Conservation (phyloP, 257 asterid genomes). For the Oldenlandia corymbosa region DNA sequence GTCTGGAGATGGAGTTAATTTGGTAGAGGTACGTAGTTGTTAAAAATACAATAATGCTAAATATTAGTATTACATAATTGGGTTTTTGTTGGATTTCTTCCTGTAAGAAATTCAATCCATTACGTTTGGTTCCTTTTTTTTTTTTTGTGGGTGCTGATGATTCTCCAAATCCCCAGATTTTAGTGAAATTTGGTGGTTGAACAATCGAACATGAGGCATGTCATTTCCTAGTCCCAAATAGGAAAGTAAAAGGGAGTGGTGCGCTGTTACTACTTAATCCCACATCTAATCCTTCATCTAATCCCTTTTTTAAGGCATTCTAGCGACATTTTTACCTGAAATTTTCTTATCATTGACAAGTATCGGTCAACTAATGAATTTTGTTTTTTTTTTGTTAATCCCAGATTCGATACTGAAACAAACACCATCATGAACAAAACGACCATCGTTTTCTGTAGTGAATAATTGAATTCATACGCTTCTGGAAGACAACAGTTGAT, state of each 20-base stretch:
- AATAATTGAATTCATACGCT: constrained; percentile 2
- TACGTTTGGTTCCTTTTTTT: background rate
- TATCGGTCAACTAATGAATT: constrained; percentile 34
- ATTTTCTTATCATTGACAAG: constrained; percentile 27
- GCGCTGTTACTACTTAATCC: constrained; percentile 25
- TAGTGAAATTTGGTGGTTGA: background rate
- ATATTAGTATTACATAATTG: background rate
- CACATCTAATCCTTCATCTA: constrained; percentile 16
- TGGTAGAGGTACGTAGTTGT: too few relatives aligned
- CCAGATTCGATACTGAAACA: background rate
- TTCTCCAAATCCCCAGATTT: background rate
- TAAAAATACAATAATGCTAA: too few relatives aligned
- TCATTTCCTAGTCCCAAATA: background rate
- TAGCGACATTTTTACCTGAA: constrained; percentile 13
- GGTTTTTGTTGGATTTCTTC: background rate
- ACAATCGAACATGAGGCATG: background rate
- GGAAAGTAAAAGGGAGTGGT: constrained; percentile 9
- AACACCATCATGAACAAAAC: constrained; percentile 1
- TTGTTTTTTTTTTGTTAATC: background rate
- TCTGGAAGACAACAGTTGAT: constrained; percentile 7
- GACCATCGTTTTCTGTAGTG: background rate
- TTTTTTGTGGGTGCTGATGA: too few relatives aligned
- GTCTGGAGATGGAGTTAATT: background rate
- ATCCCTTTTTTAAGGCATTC: constrained; percentile 13
- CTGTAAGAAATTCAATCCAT: background rate